Base-by-base conservation (phyloP, 1,284 basidiomycete species). In the Stereum hirsutum region DNA sequence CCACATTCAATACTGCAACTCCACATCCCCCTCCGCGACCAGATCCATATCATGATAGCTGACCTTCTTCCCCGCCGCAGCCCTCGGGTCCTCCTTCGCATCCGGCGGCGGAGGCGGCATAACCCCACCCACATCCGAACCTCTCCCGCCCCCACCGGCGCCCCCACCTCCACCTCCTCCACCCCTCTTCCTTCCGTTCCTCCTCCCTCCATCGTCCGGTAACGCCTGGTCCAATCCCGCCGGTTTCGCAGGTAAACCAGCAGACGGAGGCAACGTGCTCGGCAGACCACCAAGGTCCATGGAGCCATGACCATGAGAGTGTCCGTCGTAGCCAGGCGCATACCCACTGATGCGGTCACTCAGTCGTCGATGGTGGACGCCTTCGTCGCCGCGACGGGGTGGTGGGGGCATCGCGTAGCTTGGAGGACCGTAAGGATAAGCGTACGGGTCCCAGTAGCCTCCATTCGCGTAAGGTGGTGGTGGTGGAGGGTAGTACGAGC, bases 41-140 rank as follows among this genome's bases (percentile, higher is more conserved):
- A 84, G 64, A 64, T 89, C 86, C 82, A 89, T 89, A 60, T 89
- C 87, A 57, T 89, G 82, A 56, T 89, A 89, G 63, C 85, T 89
- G 46, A 89, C 75, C 61, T 85, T 76, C 65, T 76, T 79, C 21
- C 87, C 86, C 28, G 81, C 81, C 31, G 81, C 78, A n/a, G 86
- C 86, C 43, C 86, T 65, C n/a, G 86, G 86, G 59, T 89, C 86
- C 59, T 89, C 87, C 61, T 87, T 89, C 26, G 82, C 87, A 63
- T 89, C 82, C 42, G 85, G 81, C 12, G 87, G 87, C 14, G 86
- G 86, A 1, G 84, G 84, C 2, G 82, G 81, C 2, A 74, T 75
- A 1, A 74, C 74, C 2, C 78, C 74, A 42, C 60, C 62, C 10
- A 54, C 56, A 47, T 58, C 57, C 46, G 58, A 58, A 54, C 64